Conservation (phyloP, 306 rosid genomes). For the Cicer judaicum region DNA sequence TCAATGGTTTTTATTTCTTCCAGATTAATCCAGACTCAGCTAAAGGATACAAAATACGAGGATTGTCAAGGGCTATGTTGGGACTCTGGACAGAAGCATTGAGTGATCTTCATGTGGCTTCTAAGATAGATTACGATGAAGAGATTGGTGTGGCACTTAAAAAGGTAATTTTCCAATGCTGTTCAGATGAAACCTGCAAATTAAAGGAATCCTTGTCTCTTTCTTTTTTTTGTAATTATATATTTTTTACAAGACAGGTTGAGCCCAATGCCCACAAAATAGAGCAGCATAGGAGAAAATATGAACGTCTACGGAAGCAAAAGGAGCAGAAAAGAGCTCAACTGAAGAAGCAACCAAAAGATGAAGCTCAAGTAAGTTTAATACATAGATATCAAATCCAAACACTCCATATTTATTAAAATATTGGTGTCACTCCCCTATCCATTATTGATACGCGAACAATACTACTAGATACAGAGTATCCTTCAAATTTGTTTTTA, state of each 20-base stretch:
- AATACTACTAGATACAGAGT: neutral
- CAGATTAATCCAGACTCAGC: constrained; percentile 89
- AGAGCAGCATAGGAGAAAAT: constrained; percentile 77
- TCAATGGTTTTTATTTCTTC: constrained; percentile 37
- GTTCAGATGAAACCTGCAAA: constrained; percentile 11
- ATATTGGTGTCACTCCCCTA: neutral
- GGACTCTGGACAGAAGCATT: constrained; percentile 81
- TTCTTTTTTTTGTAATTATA: constrained; percentile 12
- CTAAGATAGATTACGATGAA: constrained; percentile 78
- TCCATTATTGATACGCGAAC: neutral
- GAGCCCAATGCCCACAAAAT: constrained; percentile 79
- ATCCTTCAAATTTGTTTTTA: neutral
- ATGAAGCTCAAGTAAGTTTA: constrained; percentile 62
- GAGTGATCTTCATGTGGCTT: constrained; percentile 75
- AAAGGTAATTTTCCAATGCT: constrained; percentile 53
- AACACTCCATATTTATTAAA: neutral
- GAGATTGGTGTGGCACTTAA: constrained; percentile 69
- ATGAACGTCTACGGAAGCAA: constrained; percentile 62
- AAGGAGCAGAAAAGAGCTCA: constrained; percentile 62
- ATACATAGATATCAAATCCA: constrained; percentile 27
- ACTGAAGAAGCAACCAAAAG: constrained; percentile 55
- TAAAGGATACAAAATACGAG: constrained; percentile 80
- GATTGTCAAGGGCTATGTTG: constrained; percentile 80
- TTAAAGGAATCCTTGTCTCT: neutral
- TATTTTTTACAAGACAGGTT: constrained; percentile 56